Evolutionary conservation across 2,329 filamentous ascomycete genomes (phyloP).

Genomic region (Xylariales sp.): DNA sequence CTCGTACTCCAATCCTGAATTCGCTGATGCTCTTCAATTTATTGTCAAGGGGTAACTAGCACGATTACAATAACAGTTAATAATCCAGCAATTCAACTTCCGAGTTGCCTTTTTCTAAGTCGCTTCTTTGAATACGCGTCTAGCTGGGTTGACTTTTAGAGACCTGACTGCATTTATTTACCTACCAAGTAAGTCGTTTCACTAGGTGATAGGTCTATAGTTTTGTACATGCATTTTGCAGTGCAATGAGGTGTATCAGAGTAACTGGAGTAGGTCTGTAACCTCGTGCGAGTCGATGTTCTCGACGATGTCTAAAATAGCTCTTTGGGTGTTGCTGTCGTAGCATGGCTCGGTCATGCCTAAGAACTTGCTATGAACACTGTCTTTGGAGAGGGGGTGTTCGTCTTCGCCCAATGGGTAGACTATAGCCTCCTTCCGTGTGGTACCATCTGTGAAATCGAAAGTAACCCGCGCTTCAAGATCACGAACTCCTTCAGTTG

Average conservation of each 20-base stretch:
- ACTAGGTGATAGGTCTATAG: neutral
- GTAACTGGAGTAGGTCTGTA: constrained; percentile 12
- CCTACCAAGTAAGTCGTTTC: neutral
- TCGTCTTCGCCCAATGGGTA: constrained; percentile 19
- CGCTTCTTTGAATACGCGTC: too few relatives aligned
- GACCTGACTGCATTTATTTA: too few relatives aligned
- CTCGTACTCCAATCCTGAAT: too few relatives aligned
- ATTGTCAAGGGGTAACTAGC: too few relatives aligned
- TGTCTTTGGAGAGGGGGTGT: constrained; percentile 17
- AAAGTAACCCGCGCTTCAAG: constrained; percentile 14
- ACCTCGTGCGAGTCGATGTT: constrained; percentile 12
- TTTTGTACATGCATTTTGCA: neutral
- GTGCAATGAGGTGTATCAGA: constrained; percentile 4
- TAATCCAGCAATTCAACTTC: too few relatives aligned
- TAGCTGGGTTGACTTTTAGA: too few relatives aligned
- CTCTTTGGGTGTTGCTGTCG: constrained; percentile 9
- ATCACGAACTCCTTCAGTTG: constrained; percentile 12
- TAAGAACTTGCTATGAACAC: constrained; percentile 20
- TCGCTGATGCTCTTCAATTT: too few relatives aligned
- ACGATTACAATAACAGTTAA: too few relatives aligned
- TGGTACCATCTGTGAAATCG: constrained; percentile 12
- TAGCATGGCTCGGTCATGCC: constrained; percentile 17
- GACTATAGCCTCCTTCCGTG: constrained; percentile 12
- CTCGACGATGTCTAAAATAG: constrained; percentile 14
- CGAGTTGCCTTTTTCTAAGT: too few relatives aligned